Base-by-base conservation (phyloP, 805 yeast species). In the Saturnispora sekii region DNA sequence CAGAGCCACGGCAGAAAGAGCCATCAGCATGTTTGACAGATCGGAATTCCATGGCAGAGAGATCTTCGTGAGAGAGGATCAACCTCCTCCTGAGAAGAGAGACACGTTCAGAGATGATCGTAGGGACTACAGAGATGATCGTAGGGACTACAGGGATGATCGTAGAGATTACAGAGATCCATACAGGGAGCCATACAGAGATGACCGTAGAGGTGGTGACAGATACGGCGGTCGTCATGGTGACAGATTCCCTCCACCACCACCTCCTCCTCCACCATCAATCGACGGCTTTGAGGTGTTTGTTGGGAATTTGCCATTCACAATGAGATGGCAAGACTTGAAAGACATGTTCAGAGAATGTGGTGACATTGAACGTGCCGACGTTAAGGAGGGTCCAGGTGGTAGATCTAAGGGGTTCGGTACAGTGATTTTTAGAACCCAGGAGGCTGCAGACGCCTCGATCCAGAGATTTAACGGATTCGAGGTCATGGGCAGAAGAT, bases 361-460 rank as follows among this genome's bases (percentile, higher is more conserved):
- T 48, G 97, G 96, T 29, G 73, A 69, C 42, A 84, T 89, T n/a
- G 68, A 74, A 17, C 78, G 93, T 44, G 95, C 96, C 2, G 95
- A 87, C 59, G 79, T 89, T 16, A 76, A 76, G 59, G 60, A 68
- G 41, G 83, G 78, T 53, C 69, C 66, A 35, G 69, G 74, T 52
- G 94, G 95, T 21, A 77, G 83, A 54, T 84, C 96, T 6, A 76
- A 81, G 62, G 97, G 97, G 3, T 81, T 76, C 54, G 97, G 96
- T 43, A 82, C 84, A 10, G 95, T 88, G 28, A 73, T 77, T 17
- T 88, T 79, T 59, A 73, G 69, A 44, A 73, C 73, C 7, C 68
- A 70, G 11, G 87, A 77, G 46, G 88, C 76, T 50, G 96, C 94
- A 16, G 64, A 68, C 34, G 70, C 68, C 38, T 96, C 96, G 2